Conservation (phyloP, 352 stramenopile genomes). For the Pythium pyrilobum region DNA sequence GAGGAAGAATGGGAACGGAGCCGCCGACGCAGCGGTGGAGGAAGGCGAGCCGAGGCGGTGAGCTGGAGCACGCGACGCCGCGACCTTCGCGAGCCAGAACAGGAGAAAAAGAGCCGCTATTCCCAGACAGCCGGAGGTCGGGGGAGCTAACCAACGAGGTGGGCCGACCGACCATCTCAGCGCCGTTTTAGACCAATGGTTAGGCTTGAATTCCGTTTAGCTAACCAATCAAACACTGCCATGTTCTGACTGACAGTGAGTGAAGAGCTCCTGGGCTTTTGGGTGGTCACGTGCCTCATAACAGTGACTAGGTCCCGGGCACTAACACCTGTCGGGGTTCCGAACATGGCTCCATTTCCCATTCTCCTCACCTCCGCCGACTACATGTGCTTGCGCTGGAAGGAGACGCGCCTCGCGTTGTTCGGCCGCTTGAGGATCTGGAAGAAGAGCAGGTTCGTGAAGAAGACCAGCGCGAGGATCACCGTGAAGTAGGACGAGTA, state of each 20-base stretch:
- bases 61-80: background rate
- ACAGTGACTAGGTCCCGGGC: slow-evolving; percentile 1
- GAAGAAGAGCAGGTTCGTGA: slow-evolving; percentile 59
- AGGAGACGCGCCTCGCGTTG: slow-evolving; percentile 49
- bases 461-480: slow-evolving; percentile 34
- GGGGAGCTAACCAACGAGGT: background rate
- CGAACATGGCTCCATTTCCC: slow-evolving; percentile 11
- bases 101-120: background rate
- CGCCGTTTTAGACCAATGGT: slow-evolving; percentile 7
- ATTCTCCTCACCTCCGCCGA: background rate
- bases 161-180: background rate
- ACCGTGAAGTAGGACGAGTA: slow-evolving; percentile 50
- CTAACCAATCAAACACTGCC: slow-evolving; percentile 31
- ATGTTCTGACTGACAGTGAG: slow-evolving; percentile 12
- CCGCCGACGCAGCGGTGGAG: too few relatives aligned
- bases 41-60: background rate
- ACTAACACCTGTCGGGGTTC: too few relatives aligned
- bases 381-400: slow-evolving; percentile 40
- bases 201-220: slow-evolving; percentile 11
- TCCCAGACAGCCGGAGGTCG: background rate
- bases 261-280: slow-evolving; percentile 15
- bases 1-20: too few relatives aligned
- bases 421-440: slow-evolving; percentile 70
- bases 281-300: background rate
- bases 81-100: background rate